Evolutionary conservation across 768 basidiomycete species (phyloP).

Genomic region (Kwoniella shandongensis): DNA sequence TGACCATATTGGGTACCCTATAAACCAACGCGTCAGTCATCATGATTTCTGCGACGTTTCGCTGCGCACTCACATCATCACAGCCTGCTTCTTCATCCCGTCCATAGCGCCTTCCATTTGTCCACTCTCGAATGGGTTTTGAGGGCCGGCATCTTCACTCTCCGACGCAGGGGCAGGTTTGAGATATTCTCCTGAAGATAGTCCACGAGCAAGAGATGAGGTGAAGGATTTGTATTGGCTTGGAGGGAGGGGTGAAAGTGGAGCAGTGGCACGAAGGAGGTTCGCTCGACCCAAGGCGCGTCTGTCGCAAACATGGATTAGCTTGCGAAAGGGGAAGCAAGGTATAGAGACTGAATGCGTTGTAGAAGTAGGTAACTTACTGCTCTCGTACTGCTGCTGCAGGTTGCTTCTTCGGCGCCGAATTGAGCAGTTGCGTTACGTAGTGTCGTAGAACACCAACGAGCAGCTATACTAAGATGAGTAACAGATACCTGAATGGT

Average conservation of each 20-base stretch:
- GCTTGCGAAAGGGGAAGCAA: neutral
- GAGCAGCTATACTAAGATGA: slow-evolving; percentile 64
- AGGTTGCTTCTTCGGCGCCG: slow-evolving; percentile 75
- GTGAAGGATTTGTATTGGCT: slow-evolving; percentile 50
- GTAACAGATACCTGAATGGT: neutral
- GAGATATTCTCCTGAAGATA: slow-evolving; percentile 68
- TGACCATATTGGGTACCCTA: slow-evolving; percentile 71
- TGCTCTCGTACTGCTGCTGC: slow-evolving; percentile 85
- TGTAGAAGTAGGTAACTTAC: slow-evolving; percentile 58
- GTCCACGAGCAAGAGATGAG: slow-evolving; percentile 38
- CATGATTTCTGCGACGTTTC: neutral
- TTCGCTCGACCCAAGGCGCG: slow-evolving; percentile 69
- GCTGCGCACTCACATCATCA: slow-evolving; percentile 76
- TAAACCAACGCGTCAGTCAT: neutral
- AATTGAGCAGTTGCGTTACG: slow-evolving; percentile 79
- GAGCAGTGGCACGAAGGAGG: slow-evolving; percentile 75
- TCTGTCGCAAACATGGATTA: no score
- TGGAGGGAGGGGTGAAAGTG: slow-evolving; percentile 70
- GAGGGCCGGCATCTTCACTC: slow-evolving; percentile 57
- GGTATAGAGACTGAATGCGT: slow-evolving; percentile 18
- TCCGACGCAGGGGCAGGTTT: slow-evolving; percentile 72
- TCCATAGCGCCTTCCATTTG: slow-evolving; percentile 99
- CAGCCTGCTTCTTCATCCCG: slow-evolving; percentile 97
- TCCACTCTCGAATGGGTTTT: slow-evolving; percentile 86
- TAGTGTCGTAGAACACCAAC: slow-evolving; percentile 92